phyloP scores from a whole-genome alignment of 2,329 filamentous ascomycete genomes.

The Didymella glomerata region DNA sequence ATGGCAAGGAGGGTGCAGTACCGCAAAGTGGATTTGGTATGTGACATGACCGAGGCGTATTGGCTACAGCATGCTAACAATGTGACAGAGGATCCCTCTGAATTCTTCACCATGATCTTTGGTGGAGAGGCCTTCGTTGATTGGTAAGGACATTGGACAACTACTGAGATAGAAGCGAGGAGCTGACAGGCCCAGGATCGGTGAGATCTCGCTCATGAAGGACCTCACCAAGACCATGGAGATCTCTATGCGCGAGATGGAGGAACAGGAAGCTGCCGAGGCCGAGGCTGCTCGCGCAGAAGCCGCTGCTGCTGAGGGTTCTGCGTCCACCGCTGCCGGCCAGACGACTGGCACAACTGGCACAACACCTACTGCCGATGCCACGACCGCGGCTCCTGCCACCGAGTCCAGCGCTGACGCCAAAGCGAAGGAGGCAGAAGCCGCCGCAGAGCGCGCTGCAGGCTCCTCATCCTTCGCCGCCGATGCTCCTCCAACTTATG shows the following conservation, averaged over 20 bases:
- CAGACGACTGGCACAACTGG: slow-evolving; percentile 21
- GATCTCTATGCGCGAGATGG: slow-evolving; percentile 85
- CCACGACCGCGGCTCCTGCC: slow-evolving; percentile 19
- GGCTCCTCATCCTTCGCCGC: slow-evolving; percentile 33
- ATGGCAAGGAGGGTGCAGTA: slow-evolving; percentile 92
- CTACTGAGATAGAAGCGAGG: background rate
- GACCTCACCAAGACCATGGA: slow-evolving; percentile 98
- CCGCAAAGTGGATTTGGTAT: slow-evolving; percentile 87
- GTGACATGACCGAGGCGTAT: slow-evolving; percentile 23
- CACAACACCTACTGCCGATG: slow-evolving; percentile 13
- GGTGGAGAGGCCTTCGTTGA: slow-evolving; percentile 95
- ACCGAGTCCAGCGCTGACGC: slow-evolving; percentile 46
- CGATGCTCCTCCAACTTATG: slow-evolving; percentile 50
- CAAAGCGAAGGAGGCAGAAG: slow-evolving; percentile 54
- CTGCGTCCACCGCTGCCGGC: slow-evolving; percentile 32
- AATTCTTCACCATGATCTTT: slow-evolving; percentile 99
- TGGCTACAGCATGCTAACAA: slow-evolving; percentile 32
- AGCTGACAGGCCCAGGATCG: slow-evolving; percentile 66
- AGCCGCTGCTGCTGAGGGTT: slow-evolving; percentile 29
- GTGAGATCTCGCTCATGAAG: slow-evolving; percentile 98
- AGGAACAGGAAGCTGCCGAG: slow-evolving; percentile 70
- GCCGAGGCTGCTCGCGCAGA: slow-evolving; percentile 59
- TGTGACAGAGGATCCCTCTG: slow-evolving; percentile 79
- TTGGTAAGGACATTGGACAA: slow-evolving; percentile 59
- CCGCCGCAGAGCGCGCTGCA: slow-evolving; percentile 53